Percentiles rank a stretch among this genome's conserved stretches.
Conservation (phyloP, 1,139 yeast genomes). For the Suhomyces anneliseae region DNA sequence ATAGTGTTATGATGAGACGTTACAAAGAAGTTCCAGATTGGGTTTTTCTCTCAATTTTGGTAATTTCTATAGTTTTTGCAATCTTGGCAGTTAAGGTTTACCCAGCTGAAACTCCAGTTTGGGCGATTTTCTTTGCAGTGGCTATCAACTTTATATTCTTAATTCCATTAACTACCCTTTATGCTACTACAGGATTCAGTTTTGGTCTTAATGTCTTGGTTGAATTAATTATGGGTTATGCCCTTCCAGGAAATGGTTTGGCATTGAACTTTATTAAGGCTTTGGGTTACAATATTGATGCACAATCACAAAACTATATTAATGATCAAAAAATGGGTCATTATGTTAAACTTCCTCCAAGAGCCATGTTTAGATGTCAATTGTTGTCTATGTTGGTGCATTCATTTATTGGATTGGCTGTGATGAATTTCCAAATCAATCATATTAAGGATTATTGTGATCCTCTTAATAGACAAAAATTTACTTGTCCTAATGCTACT, state of each 20-base stretch:
- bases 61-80: constrained; percentile 19
- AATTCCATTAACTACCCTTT: constrained; percentile 37
- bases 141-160: constrained; percentile 36
- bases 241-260: constrained; percentile 39
- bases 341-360: constrained; percentile 59
- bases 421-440: constrained; percentile 52
- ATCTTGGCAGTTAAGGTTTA: constrained; percentile 17
- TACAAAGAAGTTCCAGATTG: constrained; percentile 24
- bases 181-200: constrained; percentile 38
- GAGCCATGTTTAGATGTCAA: constrained; percentile 61
- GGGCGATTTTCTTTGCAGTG: constrained; percentile 31
- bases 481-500: constrained; percentile 48
- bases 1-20: constrained; percentile 17
- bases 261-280: constrained; percentile 40
- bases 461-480: constrained; percentile 37
- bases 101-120: constrained; percentile 30
- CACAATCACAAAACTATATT: constrained; percentile 58
- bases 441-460: constrained; percentile 49
- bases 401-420: constrained; percentile 52
- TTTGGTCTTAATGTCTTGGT: constrained; percentile 43
- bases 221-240: constrained; percentile 41
- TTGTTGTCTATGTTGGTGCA: constrained; percentile 42
- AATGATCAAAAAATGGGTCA: constrained; percentile 61
- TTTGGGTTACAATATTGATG: constrained; percentile 46
- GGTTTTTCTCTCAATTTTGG: constrained; percentile 18